Base-by-base conservation (phyloP, 208 protist genomes). In the Tetramitus jugosus region DNA sequence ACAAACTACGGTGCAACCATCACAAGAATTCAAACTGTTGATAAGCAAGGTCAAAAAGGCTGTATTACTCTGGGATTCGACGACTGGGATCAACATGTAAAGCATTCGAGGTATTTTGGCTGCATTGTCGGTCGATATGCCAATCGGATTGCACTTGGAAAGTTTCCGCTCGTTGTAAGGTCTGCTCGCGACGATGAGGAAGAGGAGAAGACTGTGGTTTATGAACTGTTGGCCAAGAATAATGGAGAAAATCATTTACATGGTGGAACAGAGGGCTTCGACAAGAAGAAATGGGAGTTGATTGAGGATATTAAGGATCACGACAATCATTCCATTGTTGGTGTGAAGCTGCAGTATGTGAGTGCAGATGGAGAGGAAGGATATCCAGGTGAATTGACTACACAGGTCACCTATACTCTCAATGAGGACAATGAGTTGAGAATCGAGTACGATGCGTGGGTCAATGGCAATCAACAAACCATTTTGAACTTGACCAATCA, bases 401-500 rank as follows among this genome's bases (percentile, higher is more conserved):
- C 76, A n/a, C 17, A 2, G 2, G 83, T 84, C 35, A 82, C 35
- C 20, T 85, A 85, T 65, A 31, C 56, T 1, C 43, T 86, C 29
- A 29, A 64, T 45, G 76, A 82, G 20, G 56, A 83, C 29, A 78
- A 85, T 45, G 42, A 78, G 26, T 77, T 87, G 3, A 29, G 7
- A 10, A 60, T 86, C 37, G 43, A 80, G 37, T 82, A 81, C 56
- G 40, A 65, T 0, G 79, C 82, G 35, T n/a, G n/a, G n/a, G n/a
- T n/a, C n/a, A 29, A 8, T 8, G 33, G 35, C n/a, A 45, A 39
- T 31, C 76, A 85, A 45, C 7, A 80, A n/a, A 88, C 85, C 14
- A 45, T 74, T 60, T 14, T 88, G 35, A 88, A 88, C 64, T 77
- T 88, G n/a, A 88, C 85, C 4, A 84, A 88, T 43, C 85, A 88